A percentile compares a stretch with the other conserved stretches of the same genome.
These are phyloP conservation scores for Microsporum audouinii DNA, from an alignment of 2,329 filamentous ascomycete species.

Conservation along the genomic window DNA sequence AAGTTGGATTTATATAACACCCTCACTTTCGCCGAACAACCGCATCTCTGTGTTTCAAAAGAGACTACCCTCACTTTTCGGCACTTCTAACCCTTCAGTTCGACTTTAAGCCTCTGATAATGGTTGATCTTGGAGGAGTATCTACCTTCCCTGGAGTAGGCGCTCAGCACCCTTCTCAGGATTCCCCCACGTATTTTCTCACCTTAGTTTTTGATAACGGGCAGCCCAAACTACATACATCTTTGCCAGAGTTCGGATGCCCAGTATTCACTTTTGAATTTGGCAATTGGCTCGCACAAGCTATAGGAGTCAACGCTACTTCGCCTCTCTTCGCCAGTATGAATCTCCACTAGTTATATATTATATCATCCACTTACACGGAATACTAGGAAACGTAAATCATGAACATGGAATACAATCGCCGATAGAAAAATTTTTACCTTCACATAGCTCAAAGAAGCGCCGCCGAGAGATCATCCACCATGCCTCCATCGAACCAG, in stretches of 20 bases:
- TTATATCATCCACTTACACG: background rate
- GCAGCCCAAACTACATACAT: conserved; percentile 7
- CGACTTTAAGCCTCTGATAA: no score
- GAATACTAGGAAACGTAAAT: background rate
- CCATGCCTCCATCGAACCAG: background rate
- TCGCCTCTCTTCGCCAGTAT: background rate
- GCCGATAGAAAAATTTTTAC: background rate
- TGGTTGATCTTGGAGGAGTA: no score
- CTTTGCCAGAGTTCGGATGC: conserved; percentile 6
- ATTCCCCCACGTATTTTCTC: no score
- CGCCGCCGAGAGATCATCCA: background rate
- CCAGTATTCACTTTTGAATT: conserved; percentile 9
- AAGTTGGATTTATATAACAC: no score
- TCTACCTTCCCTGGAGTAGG: no score
- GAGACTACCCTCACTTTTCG: no score
- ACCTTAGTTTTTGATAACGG: background rate
- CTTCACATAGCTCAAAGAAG: background rate
- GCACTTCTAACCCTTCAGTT: no score
- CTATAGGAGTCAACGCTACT: background rate
- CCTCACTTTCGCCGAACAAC: no score
- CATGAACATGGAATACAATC: background rate
- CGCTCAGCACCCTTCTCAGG: no score
- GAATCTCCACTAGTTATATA: background rate
- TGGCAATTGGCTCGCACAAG: conserved; percentile 7
- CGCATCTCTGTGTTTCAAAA: no score